Evolutionary conservation across 352 stramenopile species (phyloP).

Genomic region (Pythium grandisporangium): DNA sequence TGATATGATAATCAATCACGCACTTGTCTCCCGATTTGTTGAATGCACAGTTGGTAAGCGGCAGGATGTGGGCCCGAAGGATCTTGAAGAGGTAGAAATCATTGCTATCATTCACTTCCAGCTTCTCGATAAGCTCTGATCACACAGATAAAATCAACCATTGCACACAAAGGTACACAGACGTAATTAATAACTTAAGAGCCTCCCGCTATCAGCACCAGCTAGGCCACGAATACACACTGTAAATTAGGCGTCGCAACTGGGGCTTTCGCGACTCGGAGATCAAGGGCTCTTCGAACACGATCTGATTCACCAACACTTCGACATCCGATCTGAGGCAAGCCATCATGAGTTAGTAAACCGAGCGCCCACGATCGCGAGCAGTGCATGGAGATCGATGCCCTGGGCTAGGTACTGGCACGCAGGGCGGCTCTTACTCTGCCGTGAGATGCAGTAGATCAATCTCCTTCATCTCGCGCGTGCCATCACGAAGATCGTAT

Average conservation of each 20-base stretch:
- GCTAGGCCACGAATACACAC: slow-evolving; percentile 19
- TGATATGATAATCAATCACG: background rate
- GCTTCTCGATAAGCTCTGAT: slow-evolving; percentile 93
- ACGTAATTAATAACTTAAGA: too few species aligned
- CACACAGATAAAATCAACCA: too few species aligned
- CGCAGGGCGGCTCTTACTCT: slow-evolving; percentile 50
- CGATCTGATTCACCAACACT: slow-evolving; percentile 93
- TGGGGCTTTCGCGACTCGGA: slow-evolving; percentile 91
- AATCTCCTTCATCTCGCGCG: slow-evolving; percentile 92
- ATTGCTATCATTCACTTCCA: slow-evolving; percentile 90
- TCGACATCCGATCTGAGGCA: slow-evolving; percentile 82
- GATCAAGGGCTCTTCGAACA: slow-evolving; percentile 93
- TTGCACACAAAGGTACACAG: too few species aligned
- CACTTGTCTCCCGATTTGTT: slow-evolving; percentile 95
- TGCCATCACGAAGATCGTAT: slow-evolving; percentile 92
- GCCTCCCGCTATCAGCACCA: too few species aligned
- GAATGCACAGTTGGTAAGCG: slow-evolving; percentile 95
- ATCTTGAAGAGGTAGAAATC: slow-evolving; percentile 98
- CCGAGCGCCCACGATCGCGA: too few species aligned
- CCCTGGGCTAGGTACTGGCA: too few species aligned
- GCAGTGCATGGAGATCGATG: too few species aligned
- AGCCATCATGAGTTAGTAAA: too few species aligned
- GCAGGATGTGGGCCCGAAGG: slow-evolving; percentile 91
- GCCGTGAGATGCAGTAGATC: slow-evolving; percentile 91
- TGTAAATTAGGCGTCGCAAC: slow-evolving; percentile 90